Conservation (phyloP, 495 filamentous ascomycete genomes). For the Aspergillus steynii region DNA sequence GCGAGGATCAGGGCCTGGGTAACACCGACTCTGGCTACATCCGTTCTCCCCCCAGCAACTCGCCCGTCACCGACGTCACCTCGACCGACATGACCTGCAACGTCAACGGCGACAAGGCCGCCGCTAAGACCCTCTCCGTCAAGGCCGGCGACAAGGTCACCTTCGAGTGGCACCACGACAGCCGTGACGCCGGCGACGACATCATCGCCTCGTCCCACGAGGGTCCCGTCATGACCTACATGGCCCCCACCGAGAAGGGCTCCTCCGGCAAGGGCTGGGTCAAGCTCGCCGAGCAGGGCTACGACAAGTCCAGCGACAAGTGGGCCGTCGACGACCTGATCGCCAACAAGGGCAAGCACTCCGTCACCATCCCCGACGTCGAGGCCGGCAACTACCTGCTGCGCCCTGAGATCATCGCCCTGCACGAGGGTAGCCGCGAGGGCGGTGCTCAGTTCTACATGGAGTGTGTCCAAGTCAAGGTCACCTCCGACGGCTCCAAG, state of each 20-base stretch:
- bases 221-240: slow-evolving; percentile 27
- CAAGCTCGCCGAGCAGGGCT: slow-evolving; percentile 27
- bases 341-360: slow-evolving; percentile 27
- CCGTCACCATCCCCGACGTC: slow-evolving; percentile 24
- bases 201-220: slow-evolving; percentile 26
- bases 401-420: slow-evolving; percentile 28
- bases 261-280: slow-evolving; percentile 23
- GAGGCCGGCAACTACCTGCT: slow-evolving; percentile 26
- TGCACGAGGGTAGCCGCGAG: slow-evolving; percentile 21
- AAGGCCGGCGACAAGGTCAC: slow-evolving; percentile 27
- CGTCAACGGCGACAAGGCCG: slow-evolving; percentile 21
- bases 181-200: slow-evolving; percentile 22
- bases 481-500: slow-evolving; percentile 22
- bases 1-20: slow-evolving; percentile 25
- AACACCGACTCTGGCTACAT: slow-evolving; percentile 21
- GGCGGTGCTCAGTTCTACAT: slow-evolving; percentile 29
- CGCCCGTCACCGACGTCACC: slow-evolving; percentile 24
- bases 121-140: slow-evolving; percentile 24
- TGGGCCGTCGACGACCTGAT: slow-evolving; percentile 26
- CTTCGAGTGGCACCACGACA: slow-evolving; percentile 30
- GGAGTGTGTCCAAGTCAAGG: slow-evolving; percentile 28
- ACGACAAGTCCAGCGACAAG: slow-evolving; percentile 15
- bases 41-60: slow-evolving; percentile 27
- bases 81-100: slow-evolving; percentile 28
- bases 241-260: slow-evolving; percentile 22